phyloP scores from a whole-genome alignment of 208 protist genomes.

The Spongospora subterranea region DNA sequence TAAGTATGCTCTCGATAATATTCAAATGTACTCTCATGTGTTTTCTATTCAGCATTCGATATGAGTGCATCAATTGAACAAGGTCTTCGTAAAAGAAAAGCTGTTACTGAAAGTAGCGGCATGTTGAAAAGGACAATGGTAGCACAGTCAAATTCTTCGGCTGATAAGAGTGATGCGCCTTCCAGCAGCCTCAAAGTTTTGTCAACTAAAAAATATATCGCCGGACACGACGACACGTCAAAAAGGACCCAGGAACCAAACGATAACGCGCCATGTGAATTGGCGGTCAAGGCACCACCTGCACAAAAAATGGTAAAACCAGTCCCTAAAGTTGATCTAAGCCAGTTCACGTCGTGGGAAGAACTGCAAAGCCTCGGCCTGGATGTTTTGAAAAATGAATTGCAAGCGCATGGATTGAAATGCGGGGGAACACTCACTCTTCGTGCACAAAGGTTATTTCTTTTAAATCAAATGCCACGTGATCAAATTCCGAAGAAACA shows the following conservation, averaged over 20 bases:
- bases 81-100: conserved; percentile 21
- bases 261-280: no score
- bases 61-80: conserved; percentile 19
- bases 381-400: conserved; percentile 52
- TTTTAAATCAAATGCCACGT: conserved; percentile 3
- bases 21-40: neutral
- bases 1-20: neutral
- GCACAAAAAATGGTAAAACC: no score
- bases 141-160: no score
- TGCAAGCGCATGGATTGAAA: conserved; percentile 57
- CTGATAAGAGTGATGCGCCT: no score
- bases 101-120: no score
- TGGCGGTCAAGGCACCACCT: no score
- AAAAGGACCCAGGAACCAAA: no score
- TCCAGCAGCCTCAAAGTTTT: no score
- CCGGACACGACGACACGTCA: no score
- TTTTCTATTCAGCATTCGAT: conserved; percentile 21
- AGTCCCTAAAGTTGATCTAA: conserved; percentile 16
- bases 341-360: neutral
- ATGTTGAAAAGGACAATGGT: no score
- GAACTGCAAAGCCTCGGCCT: conserved; percentile 22
- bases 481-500: conserved; percentile 59
- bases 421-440: conserved; percentile 60
- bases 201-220: no score
- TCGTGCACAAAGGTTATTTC: conserved; percentile 56